Percentiles rank a stretch among this genome's conserved stretches.
Conservation (phyloP, 257 asterid genomes). For the Solanum peruvianum region DNA sequence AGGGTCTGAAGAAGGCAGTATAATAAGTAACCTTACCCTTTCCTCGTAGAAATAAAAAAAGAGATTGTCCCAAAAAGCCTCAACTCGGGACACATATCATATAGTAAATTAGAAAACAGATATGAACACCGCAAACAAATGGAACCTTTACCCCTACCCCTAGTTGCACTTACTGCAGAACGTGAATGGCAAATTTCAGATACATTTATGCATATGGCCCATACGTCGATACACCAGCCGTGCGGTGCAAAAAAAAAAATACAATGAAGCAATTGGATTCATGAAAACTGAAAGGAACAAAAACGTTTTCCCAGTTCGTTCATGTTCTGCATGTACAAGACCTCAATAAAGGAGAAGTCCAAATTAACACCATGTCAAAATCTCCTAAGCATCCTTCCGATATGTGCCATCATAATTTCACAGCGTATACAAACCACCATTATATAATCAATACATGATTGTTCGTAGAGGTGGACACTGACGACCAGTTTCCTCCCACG, state of each 20-base stretch:
- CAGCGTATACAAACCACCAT: background rate
- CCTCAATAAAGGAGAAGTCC: background rate
- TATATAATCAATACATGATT: background rate
- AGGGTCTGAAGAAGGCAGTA: background rate
- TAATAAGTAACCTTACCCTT: background rate
- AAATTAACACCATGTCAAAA: background rate
- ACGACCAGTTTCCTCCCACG: background rate
- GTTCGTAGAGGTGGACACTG: background rate
- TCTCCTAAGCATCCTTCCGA: background rate
- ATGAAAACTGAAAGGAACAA: background rate
- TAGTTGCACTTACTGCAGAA: background rate
- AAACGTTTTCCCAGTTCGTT: background rate
- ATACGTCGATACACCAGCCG: background rate
- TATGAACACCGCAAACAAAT: background rate
- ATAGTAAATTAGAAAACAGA: background rate
- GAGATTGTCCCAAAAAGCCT: background rate
- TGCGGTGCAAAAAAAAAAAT: background rate
- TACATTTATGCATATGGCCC: background rate
- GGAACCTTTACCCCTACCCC: background rate
- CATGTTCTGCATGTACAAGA: conserved; percentile 6
- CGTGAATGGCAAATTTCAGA: background rate
- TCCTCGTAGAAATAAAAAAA: background rate
- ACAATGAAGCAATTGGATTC: conserved; percentile 1
- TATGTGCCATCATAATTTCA: background rate
- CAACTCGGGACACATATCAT: background rate